Conservation (phyloP, 306 rosid genomes). For the Quercus alba region DNA sequence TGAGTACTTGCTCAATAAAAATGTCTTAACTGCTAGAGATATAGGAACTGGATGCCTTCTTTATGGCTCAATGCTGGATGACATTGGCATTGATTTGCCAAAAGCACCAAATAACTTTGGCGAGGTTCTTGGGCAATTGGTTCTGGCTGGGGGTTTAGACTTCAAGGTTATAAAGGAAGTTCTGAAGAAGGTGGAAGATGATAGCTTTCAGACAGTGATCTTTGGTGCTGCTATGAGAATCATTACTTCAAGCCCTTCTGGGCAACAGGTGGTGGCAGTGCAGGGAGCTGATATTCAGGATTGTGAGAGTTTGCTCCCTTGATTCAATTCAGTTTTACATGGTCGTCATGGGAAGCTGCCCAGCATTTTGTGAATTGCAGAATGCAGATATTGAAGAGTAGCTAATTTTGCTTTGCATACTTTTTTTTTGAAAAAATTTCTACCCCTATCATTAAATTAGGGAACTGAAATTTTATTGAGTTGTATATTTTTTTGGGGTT, state of each 20-base stretch:
- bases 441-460: too few species aligned
- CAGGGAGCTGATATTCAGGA: constrained; percentile 31
- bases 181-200: constrained; percentile 35
- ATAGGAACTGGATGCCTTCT: constrained; percentile 12
- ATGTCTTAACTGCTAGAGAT: constrained; percentile 24
- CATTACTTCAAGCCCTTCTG: constrained; percentile 28
- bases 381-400: too few species aligned
- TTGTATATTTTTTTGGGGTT: too few species aligned
- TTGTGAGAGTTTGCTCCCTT: constrained; percentile 32
- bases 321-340: neutral
- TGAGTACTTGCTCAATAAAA: constrained; percentile 24
- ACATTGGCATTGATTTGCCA: constrained; percentile 33
- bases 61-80: constrained; percentile 38
- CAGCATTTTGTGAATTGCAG: neutral
- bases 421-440: too few species aligned
- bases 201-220: constrained; percentile 8
- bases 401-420: too few species aligned
- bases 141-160: constrained; percentile 21
- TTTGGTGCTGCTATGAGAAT: constrained; percentile 26
- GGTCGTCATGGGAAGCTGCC: neutral
- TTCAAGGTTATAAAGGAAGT: constrained; percentile 28
- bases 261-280: constrained; percentile 3
- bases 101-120: constrained; percentile 43
- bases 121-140: constrained; percentile 31
- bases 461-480: too few species aligned